Base-by-base conservation (phyloP, 1,139 yeast species). In the Spencermartinsiella ligniputridi region DNA sequence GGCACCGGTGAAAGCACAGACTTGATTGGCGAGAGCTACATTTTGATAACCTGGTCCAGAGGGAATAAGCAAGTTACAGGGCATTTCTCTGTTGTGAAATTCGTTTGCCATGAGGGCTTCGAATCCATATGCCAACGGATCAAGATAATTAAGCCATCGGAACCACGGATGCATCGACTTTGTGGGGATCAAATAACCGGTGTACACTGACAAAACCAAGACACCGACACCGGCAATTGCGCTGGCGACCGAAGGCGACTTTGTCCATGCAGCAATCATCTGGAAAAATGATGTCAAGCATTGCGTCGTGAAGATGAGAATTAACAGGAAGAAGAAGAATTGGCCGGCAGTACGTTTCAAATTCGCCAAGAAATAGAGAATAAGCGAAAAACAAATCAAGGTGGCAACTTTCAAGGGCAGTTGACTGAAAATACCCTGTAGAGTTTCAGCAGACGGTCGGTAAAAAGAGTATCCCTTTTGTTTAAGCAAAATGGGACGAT, bases 391-490 rank as follows among this genome's bases (percentile, higher is more conserved):
- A 22, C 67, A 55, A 33, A 74, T 51, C 40, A 78, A 66, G 49
- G 75, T 71, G 34, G 67, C 49, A 9, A 76, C 48, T 56, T 80
- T 80, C 20, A 73, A 66, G 3, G 87, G 86, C 40, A 79, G 59
- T 54, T 79, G 83, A 24, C 83, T 74, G 42, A 79, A 60, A 52
- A 79, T 69, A 44, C 74, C 72, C 47, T 81, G 82, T 40, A 80
- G 58, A 5, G 85, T 79, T 60, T 81, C 85, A n/a, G 82, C 82
- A 32, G 84, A 75, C 27, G 82, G 78, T 50, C 79, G 80, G 54
- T 81, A 81, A 62, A 81, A 70, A 3, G 84, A 80, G 57, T 76
- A 80, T 22, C 76, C 71, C 53, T 76, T 77, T 54, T 81, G 87
- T 60, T 80, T 81, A 50, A 76, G 76, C 40, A 79, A 70, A 56